These are phyloP conservation scores for Trichoderma asperelloides DNA, from an alignment of 495 filamentous ascomycete genomes.

Conservation along the genomic window DNA sequence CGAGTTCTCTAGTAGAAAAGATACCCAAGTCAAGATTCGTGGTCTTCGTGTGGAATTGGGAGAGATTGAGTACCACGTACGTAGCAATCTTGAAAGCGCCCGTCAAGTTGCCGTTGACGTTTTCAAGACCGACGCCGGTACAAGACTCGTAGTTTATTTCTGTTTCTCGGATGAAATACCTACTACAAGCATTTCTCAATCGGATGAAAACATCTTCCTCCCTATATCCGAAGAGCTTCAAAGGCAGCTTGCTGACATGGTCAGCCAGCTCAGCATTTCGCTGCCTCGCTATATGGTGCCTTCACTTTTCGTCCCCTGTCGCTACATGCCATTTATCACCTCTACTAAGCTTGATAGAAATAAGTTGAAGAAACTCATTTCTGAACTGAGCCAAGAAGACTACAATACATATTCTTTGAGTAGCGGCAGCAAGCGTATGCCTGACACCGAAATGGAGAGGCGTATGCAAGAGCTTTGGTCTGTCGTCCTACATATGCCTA, in stretches of 20 bases:
- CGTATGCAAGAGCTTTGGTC: conserved; percentile 37
- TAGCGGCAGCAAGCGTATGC: not conserved
- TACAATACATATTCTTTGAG: conserved; percentile 12
- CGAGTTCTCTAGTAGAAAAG: conserved; percentile 24
- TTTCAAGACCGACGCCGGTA: conserved; percentile 18
- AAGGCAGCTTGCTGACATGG: not conserved
- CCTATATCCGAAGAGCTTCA: not conserved
- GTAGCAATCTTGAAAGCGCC: not conserved
- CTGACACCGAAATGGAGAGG: conserved; percentile 15
- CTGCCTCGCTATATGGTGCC: conserved; percentile 22
- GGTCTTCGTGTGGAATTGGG: conserved; percentile 34
- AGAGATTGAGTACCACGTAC: conserved; percentile 27
- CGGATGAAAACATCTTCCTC: conserved; percentile 11
- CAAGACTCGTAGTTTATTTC: conserved; percentile 4
- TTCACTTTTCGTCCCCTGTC: conserved; percentile 13
- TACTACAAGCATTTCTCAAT: not conserved
- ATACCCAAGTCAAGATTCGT: conserved; percentile 34
- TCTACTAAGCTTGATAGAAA: conserved; percentile 7
- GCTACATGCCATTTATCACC: conserved; percentile 4
- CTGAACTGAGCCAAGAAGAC: not conserved
- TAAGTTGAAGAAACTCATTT: not conserved
- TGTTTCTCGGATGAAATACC: not conserved
- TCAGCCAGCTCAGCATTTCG: not conserved
- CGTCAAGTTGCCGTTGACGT: conserved; percentile 38
- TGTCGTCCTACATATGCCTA: conserved; percentile 28